Conservation (phyloP, 331 rosid species). For the Acacia concinna region DNA sequence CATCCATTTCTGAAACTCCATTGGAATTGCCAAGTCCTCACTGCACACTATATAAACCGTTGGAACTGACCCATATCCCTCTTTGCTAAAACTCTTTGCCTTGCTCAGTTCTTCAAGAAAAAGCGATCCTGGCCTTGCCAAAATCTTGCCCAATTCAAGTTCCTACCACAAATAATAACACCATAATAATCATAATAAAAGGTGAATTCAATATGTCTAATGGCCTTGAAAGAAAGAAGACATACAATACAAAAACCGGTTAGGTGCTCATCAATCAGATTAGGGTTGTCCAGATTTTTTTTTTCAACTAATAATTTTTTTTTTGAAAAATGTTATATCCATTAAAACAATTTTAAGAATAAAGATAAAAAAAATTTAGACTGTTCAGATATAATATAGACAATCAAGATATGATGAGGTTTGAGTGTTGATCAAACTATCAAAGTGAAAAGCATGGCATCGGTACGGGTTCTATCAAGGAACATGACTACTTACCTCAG, state of each 20-base stretch:
- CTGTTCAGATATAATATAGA: no score
- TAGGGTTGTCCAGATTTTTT: no score
- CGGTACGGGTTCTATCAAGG: neutral
- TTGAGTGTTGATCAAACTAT: no score
- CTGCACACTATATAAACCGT: neutral
- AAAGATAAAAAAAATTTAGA: no score
- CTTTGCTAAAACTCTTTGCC: neutral
- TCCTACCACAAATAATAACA: neutral
- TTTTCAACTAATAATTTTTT: no score
- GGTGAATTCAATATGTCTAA: neutral
- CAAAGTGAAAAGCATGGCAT: no score
- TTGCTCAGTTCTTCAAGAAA: neutral
- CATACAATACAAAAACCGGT: neutral
- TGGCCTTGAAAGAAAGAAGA: neutral
- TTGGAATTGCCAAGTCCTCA: neutral
- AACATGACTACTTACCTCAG: slow-evolving; percentile 42
- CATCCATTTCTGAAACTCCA: neutral
- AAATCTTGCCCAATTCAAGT: neutral
- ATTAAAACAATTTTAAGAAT: no score
- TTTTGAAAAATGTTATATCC: no score
- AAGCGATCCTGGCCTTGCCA: neutral
- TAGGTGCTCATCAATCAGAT: no score
- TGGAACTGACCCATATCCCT: neutral
- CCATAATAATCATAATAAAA: no score
- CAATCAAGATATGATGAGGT: no score